Evolutionary conservation across 768 basidiomycete genomes (phyloP), one percentile per base, ranked within the genome.

Genomic region (Lenzites betulinus): DNA sequence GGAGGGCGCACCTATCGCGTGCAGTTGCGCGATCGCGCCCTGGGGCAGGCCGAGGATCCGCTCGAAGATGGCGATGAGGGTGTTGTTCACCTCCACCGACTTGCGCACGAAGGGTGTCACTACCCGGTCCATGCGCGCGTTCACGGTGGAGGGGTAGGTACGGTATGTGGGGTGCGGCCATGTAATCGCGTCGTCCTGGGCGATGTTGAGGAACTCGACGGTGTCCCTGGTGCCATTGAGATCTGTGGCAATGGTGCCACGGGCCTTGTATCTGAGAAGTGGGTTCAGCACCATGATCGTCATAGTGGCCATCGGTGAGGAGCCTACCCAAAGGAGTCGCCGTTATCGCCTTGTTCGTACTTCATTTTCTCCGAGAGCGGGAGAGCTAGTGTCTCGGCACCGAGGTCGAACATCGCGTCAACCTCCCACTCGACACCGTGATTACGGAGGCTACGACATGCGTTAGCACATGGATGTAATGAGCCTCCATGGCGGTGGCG

Each of bases 101-200:
- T 83, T 84, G 49, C 75, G 76, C 7, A 88, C 74, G 64, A 89
- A 89, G 0, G 85, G 84, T 0, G 65, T 63, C n/a, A 88, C 74
- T 2, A 77, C 76, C 0, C 75, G 72, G 15, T 75, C 70, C 78
- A 89, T 88, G 23, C 76, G 76, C 2, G 75, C 75, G 38, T 79
- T 75, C 25, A 84, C 81, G 0, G 82, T 78, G 0, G 69, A 67
- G 0, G 87, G 88, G 66, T 91, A 91, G 0, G 78, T 76, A 23
- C 86, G 79, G 23, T 83, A 80, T 6, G 76, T 77, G 22, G 79
- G 73, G 0, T 69, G 62, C 0, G 88, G 89, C 74, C 80, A 89
- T 0, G 84, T 79, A 0, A 90, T 68, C 0, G 79, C 85, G 63
- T 91, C 89, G 66, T 91, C 88, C 67, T 88, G 87, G 0, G 87